These are phyloP conservation scores for Cystoderma amianthinum DNA, from an alignment of 768 basidiomycete species.

Conservation along the genomic window DNA sequence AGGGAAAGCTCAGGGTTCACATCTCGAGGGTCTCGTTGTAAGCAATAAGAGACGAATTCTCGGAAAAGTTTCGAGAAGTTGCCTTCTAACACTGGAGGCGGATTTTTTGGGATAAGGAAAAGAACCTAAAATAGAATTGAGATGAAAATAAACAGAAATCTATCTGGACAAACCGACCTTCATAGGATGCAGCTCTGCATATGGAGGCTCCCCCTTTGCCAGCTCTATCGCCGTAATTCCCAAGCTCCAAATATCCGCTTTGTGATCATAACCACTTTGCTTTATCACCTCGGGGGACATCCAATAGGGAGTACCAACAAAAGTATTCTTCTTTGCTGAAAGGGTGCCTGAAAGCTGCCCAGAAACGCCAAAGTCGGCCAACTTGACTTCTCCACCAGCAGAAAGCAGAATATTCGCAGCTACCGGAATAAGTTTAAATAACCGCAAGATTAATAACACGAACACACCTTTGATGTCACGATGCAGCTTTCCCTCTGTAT, in stretches of 20 bases:
- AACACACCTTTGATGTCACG: slow-evolving; percentile 94
- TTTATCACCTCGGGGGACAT: slow-evolving; percentile 99
- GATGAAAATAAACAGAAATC: background rate
- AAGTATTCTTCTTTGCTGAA: slow-evolving; percentile 96
- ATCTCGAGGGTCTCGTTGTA: slow-evolving; percentile 91
- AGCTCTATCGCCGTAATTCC: slow-evolving; percentile 97
- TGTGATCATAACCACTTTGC: slow-evolving; percentile 98
- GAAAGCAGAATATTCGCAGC: slow-evolving; percentile 94
- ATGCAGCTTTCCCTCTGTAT: slow-evolving; percentile 93
- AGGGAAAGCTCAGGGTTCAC: slow-evolving; percentile 31
- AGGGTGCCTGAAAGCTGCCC: slow-evolving; percentile 92
- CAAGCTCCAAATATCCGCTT: slow-evolving; percentile 98
- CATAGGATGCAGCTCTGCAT: slow-evolving; percentile 98
- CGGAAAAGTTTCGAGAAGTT: slow-evolving; percentile 90
- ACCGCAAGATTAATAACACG: background rate
- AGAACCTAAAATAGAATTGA: slow-evolving; percentile 58
- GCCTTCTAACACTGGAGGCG: slow-evolving; percentile 85
- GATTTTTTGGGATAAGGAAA: slow-evolving; percentile 97
- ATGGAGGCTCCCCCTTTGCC: slow-evolving; percentile 96
- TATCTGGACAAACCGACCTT: slow-evolving; percentile 50
- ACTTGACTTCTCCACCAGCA: slow-evolving; percentile 90
- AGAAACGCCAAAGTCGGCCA: slow-evolving; percentile 98
- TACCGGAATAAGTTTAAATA: slow-evolving; percentile 18
- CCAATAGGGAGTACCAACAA: slow-evolving; percentile 98
- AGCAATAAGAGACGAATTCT: slow-evolving; percentile 89